These are phyloP conservation scores for Elongisporangium senticosum DNA, from an alignment of 352 stramenopile species.

Conservation along the genomic window DNA sequence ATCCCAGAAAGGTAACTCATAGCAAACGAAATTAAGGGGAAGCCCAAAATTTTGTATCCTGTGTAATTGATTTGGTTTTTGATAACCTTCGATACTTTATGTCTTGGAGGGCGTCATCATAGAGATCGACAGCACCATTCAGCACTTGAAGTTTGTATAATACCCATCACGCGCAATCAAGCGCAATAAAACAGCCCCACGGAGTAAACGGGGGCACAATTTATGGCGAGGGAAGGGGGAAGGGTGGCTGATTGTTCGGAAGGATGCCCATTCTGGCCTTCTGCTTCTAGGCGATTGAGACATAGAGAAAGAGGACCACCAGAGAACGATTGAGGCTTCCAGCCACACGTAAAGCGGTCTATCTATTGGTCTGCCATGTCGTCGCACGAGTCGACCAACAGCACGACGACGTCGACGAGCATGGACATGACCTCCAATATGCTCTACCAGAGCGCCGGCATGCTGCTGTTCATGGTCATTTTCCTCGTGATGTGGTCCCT, in stretches of 20 bases:
- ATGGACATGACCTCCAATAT: conserved; percentile 25
- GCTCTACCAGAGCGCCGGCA: conserved; percentile 54
- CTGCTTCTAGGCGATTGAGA: conserved; percentile 3
- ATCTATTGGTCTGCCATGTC: conserved; percentile 17
- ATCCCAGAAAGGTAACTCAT: not conserved
- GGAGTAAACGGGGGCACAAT: not conserved
- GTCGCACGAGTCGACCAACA: not conserved
- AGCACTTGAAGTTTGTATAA: not conserved
- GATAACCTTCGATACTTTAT: not conserved
- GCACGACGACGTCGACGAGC: not conserved
- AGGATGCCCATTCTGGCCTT: conserved; percentile 9
- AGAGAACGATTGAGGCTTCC: not conserved
- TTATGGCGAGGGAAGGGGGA: not conserved
- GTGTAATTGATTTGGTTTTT: not conserved
- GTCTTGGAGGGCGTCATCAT: not conserved
- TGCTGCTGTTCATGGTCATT: conserved; percentile 44
- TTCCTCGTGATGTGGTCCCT: conserved; percentile 51
- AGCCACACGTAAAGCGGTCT: not conserved
- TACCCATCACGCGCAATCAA: not conserved
- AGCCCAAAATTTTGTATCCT: not conserved
- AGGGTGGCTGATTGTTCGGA: not conserved
- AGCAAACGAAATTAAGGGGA: too few species aligned
- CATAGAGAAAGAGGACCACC: not conserved
- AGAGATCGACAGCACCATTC: not conserved
- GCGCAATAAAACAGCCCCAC: not conserved